These are phyloP conservation scores for Peronospora tabacina DNA, from an alignment of 352 stramenopile genomes.

Conservation along the genomic window DNA sequence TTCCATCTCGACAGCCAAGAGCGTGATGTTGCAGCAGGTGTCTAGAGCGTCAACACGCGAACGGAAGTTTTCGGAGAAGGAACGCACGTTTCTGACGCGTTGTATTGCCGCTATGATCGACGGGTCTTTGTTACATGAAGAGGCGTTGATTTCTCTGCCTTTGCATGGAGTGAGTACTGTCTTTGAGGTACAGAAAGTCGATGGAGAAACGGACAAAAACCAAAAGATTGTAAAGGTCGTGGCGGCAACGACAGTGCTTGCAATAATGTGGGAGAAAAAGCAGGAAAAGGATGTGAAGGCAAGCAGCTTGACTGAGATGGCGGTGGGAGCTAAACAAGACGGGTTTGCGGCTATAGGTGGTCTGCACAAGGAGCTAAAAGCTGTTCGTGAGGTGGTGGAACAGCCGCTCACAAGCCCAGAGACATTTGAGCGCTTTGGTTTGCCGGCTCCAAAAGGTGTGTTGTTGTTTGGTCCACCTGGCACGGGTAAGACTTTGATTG, in stretches of 20 bases:
- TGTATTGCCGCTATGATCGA: constrained; percentile 65
- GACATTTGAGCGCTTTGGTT: constrained; percentile 89
- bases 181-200: constrained; percentile 36
- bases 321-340: constrained; percentile 16
- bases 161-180: constrained; percentile 51
- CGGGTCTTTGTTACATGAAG: constrained; percentile 44
- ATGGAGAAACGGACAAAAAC: constrained; percentile 6
- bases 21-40: constrained; percentile 33
- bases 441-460: constrained; percentile 92
- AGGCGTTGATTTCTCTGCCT: constrained; percentile 47
- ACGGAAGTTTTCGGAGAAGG: constrained; percentile 43
- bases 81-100: constrained; percentile 38
- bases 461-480: constrained; percentile 93
- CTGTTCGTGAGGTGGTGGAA: constrained; percentile 94
- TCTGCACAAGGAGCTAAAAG: constrained; percentile 88
- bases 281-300: constrained; percentile 3
- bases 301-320: background rate
- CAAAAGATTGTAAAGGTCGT: constrained; percentile 21
- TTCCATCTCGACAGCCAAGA: constrained; percentile 15
- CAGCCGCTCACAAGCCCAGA: constrained; percentile 91
- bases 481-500: constrained; percentile 95
- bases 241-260: constrained; percentile 24
- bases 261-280: constrained; percentile 20
- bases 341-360: constrained; percentile 79
- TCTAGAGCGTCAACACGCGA: constrained; percentile 22